Percentiles rank a stretch among this genome's conserved stretches.
Conservation (phyloP, 2,329 filamentous ascomycete genomes). For the Trichoderma sp. region DNA sequence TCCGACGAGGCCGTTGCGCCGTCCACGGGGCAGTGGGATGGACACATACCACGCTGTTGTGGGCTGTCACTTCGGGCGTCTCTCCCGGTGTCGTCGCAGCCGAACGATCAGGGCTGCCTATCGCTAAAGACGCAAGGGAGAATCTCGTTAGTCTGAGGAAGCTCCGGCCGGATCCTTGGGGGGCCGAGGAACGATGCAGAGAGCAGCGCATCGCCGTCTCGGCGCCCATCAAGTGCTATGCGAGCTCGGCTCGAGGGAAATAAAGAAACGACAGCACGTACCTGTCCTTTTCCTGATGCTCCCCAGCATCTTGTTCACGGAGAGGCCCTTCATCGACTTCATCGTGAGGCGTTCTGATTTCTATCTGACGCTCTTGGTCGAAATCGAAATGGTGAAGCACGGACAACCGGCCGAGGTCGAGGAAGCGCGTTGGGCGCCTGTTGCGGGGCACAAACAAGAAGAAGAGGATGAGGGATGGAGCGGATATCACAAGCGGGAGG, state of each 20-base stretch:
- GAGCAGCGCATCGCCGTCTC: neutral
- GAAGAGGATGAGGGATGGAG: neutral
- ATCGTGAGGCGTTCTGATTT: constrained; percentile 34
- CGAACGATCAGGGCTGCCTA: constrained; percentile 26
- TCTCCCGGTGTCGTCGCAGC: constrained; percentile 47
- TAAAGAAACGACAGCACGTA: constrained; percentile 27
- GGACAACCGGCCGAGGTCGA: neutral
- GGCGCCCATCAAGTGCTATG: neutral
- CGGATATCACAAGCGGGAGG: neutral
- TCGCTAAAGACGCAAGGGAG: neutral
- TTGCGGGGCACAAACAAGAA: constrained; percentile 13
- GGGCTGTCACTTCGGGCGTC: constrained; percentile 67
- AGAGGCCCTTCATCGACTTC: constrained; percentile 56
- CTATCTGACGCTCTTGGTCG: neutral
- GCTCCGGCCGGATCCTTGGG: too few species aligned
- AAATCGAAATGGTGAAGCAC: neutral
- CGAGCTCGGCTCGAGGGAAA: neutral
- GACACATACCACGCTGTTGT: constrained; percentile 65
- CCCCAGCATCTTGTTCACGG: constrained; percentile 59
- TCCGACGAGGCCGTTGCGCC: neutral
- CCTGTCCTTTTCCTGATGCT: constrained; percentile 55
- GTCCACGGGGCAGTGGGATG: neutral
- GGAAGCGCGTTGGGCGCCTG: constrained; percentile 24
- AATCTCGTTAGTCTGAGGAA: neutral
- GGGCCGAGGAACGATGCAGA: neutral